Evolutionary conservation across 2,329 filamentous ascomycete species (phyloP), one percentile per base, ranked within the genome.

Genomic region (Elsinoe ampelina): DNA sequence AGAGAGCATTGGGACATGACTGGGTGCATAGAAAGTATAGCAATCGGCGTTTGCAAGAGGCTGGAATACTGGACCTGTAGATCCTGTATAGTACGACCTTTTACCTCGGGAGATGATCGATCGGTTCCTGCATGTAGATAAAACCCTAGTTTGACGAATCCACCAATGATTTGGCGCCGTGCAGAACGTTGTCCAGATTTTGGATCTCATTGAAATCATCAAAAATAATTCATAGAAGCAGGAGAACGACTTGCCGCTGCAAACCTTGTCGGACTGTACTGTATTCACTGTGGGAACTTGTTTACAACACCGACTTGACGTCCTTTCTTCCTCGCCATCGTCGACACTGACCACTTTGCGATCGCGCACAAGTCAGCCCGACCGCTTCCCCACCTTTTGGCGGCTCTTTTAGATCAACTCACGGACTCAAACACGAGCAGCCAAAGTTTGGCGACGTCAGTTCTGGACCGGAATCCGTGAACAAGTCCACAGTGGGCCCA

Each of bases 71-170:
- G 19, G 35, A 52, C 8, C 32, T 52, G 48, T 52, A 52, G 30
- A 39, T 52, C 30, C 3, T 39, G 17, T 26, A 52, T 17, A 39
- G 30, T 32, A 52, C 12, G n/a, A 15, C 17, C 6, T 15, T 8
- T 8, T 8, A 5, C 48, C 26, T 52, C 48, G 34, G 32, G 15
- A 52, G 32, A 52, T 11, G 11, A 17, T 11, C 13, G 32, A 52
- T 52, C 48, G 48, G 48, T 52, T 52, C 48, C 48, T 52, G 48
- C 48, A 52, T 52, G 48, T 17, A 36, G 19, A 26, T 19, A 36
- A 36, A 52, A 39, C 32, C 35, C 48, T 52, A 34, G 19, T 52
- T 8, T 30, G 26, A 30, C 26, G 26, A 30, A 30, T 30, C 48
- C 48, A 39, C 35, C 48, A 36, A 52, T 52, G 48, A 52, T 39